These are phyloP conservation scores for Plasmodium gaboni DNA, from an alignment of 169 alveolate species.

Conservation along the genomic window DNA sequence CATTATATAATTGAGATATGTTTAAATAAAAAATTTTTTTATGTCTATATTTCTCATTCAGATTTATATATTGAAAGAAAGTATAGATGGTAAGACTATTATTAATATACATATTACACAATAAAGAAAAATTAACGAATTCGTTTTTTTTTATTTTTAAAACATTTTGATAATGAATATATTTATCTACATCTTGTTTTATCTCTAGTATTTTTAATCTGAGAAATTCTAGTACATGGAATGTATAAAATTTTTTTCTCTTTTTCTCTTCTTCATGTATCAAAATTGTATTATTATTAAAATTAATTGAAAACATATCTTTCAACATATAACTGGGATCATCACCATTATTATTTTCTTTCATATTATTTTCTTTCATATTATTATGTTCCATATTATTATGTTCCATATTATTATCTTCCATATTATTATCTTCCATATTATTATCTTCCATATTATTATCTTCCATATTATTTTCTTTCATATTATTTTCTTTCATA, in stretches of 20 bases:
- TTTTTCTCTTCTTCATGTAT: not conserved
- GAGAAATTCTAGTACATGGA: slow-evolving; percentile 30
- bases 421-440: not conserved
- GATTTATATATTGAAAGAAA: slow-evolving; percentile 29
- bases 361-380: no score
- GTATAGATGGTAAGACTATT: slow-evolving; percentile 47
- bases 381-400: no score
- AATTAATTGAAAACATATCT: not conserved
- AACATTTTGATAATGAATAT: slow-evolving; percentile 31
- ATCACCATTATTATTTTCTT: not conserved
- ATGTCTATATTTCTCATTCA: slow-evolving; percentile 4
- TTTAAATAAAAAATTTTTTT: slow-evolving; percentile 14
- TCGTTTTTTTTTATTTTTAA: slow-evolving; percentile 44
- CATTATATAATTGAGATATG: not conserved
- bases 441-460: not conserved
- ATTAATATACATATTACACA: slow-evolving; percentile 49
- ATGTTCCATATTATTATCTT: not conserved
- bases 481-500: no score
- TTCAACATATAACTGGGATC: not conserved
- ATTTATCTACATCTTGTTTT: slow-evolving; percentile 53
- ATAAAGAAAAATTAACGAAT: slow-evolving; percentile 47
- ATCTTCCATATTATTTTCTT: not conserved
- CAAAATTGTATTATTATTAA: not conserved
- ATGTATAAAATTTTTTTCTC: slow-evolving; percentile 11
- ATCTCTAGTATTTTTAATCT: slow-evolving; percentile 28